Evolutionary conservation across 2,329 filamentous ascomycete species (phyloP), one percentile per base, ranked within the genome.

Genomic region (Sporothrix luriei): DNA sequence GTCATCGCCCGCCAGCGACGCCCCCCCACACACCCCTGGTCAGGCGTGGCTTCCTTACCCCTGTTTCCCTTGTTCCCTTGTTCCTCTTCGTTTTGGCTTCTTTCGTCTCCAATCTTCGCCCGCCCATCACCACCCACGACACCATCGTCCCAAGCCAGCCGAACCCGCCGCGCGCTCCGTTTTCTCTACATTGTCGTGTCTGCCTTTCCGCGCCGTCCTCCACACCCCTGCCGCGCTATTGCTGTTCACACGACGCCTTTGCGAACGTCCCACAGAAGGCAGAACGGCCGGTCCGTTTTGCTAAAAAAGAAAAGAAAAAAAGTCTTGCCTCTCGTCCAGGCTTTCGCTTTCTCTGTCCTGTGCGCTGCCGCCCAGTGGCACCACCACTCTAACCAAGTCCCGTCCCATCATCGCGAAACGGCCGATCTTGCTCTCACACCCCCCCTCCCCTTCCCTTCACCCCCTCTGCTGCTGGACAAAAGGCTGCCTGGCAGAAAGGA

Each of bases 361-460:
- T 33, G 33, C 9, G 7, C 33, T 33, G 33, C 9, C 33, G 33
- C 33, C 33, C 6, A 33, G 33, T 33, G 33, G 33, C 33, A 16
- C 40, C 40, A 13, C 57, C 29, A 54, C 67, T 68, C 67, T 68
- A 68, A 62, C 52, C 59, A 57, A 69, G 16, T 65, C 68, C 68
- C 68, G 59, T 69, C 68, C 68, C 68, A 69, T 72, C 70, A 71
- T 72, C 71, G 68, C 70, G 67, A 71, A 73, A 73, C 71, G 71
- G 70, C 62, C 71, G 71, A 71, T 73, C 71, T 70, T 69, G 68
- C 33, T 33, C 33, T 4, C 33, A 33, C 33, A 5, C 33, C 33
- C 33, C 33, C 33, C 33, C 29, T 33, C 33, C 6, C 55, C 16
- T 70, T 46, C 21, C 24, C 2, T 49, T 57, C 64, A 55, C 68